Evolutionary conservation across 2,329 filamentous ascomycete genomes (phyloP).

Genomic region (Trichoderma sp.): DNA sequence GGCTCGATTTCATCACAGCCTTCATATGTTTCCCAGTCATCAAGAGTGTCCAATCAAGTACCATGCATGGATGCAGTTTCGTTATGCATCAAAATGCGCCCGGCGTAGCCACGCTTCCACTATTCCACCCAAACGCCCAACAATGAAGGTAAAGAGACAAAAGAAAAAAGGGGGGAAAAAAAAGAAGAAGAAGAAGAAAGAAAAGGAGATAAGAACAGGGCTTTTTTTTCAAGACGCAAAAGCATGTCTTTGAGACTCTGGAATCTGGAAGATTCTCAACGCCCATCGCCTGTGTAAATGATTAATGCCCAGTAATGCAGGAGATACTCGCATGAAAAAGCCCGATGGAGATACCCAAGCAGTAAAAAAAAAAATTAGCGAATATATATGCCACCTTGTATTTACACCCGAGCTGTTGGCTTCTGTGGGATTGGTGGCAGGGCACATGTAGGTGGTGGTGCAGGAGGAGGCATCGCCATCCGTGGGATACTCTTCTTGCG

Average conservation of each 20-base stretch:
- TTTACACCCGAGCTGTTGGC: constrained; percentile 23
- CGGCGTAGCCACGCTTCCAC: background rate
- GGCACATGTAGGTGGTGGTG: constrained; percentile 53
- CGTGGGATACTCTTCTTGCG: constrained; percentile 51
- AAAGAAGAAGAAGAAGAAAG: constrained; percentile 15
- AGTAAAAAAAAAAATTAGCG: background rate
- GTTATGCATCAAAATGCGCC: constrained; percentile 5
- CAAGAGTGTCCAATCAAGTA: background rate
- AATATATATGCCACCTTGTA: background rate
- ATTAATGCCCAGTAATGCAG: background rate
- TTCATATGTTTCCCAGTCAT: background rate
- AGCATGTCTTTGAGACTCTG: background rate
- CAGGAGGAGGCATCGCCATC: constrained; percentile 44
- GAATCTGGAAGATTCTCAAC: background rate
- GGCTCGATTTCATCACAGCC: background rate
- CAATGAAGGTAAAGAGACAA: background rate
- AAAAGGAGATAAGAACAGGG: background rate
- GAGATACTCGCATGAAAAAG: background rate
- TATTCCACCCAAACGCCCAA: background rate
- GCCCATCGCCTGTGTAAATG: constrained; percentile 1
- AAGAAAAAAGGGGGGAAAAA: background rate
- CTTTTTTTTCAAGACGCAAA: background rate
- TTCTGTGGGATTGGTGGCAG: constrained; percentile 43
- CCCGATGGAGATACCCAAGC: background rate
- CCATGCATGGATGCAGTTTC: constrained; percentile 5